Base-by-base conservation (phyloP, 257 asterid species). In the Solanum etuberosum region DNA sequence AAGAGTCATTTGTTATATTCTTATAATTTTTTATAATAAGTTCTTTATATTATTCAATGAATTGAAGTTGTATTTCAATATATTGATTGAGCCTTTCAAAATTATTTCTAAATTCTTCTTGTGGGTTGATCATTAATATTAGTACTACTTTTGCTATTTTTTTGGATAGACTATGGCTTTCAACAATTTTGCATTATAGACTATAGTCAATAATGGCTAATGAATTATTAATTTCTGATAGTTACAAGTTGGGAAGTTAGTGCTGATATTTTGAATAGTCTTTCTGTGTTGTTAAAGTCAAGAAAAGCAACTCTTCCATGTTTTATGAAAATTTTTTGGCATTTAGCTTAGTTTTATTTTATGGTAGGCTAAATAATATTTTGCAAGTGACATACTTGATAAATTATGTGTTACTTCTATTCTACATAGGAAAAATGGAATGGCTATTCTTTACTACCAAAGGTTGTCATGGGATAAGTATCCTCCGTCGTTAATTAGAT, bases 1-100 rank as follows among this genome's bases (percentile, higher is more conserved):
- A 48, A 48, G 68, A 48, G 61, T 9, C 68, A 48, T 81, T 81
- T 81, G 85, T 81, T 81, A 81, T 78, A 48, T 81, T 81, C 68
- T 81, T 81, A 48, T 81, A 29, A 54, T 81, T 48, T 20, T 46
- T 46, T 48, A 31, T 31, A 81, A 48, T 81, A 81, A 43, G 85
- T 80, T 80, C 43, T 80, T 27, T 80, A 18, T 48, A 10, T 48
- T 81, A 68, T 81, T 46, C 21, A 81, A 48, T 35, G 68, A 81
- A 51, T 78, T 43, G 65, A 5, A 43, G 65, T 78, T 78, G 43
- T 81, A 46, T 46, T 81, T 81, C 68, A 48, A 81, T 48, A 81
- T 81, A 29, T 73, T 81, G 31, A 48, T 73, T 81, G 43, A 81
- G 42, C 68, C 10, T 81, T 23, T 48, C 25, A 42, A 3, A 14